These are phyloP conservation scores for Pleurostoma richardsiae DNA, from an alignment of 2,329 filamentous ascomycete species.

Conservation along the genomic window DNA sequence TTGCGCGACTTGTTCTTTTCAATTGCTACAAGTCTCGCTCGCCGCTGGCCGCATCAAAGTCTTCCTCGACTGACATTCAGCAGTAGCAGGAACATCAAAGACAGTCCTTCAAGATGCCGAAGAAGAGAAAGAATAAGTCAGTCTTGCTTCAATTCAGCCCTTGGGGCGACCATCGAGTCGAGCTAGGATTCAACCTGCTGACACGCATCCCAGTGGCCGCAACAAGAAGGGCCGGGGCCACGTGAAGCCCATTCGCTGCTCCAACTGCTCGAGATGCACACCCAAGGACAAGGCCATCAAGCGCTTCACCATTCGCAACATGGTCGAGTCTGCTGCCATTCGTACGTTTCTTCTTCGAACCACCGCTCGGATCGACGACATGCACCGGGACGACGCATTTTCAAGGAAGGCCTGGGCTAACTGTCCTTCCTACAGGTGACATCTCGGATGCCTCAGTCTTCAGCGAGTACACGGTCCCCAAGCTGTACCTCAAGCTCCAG, in stretches of 20 bases:
- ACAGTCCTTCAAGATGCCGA: slow-evolving; percentile 13
- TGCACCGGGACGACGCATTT: no score
- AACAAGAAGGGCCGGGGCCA: slow-evolving; percentile 99
- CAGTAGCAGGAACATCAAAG: background rate
- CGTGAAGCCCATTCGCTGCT: slow-evolving; percentile 94
- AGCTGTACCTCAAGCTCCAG: slow-evolving; percentile 99
- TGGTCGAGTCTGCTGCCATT: slow-evolving; percentile 99
- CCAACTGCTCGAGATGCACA: slow-evolving; percentile 74
- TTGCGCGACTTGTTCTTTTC: no score
- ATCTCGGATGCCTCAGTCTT: slow-evolving; percentile 99
- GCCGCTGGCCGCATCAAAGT: no score
- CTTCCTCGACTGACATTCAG: no score
- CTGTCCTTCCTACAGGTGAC: slow-evolving; percentile 65
- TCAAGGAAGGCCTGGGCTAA: background rate
- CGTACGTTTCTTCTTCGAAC: slow-evolving; percentile 60
- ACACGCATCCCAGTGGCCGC: slow-evolving; percentile 63
- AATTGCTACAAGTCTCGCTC: no score
- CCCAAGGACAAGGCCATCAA: slow-evolving; percentile 99
- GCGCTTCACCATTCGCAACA: slow-evolving; percentile 99
- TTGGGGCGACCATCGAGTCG: background rate
- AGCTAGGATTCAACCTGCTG: no score
- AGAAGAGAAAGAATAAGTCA: slow-evolving; percentile 46
- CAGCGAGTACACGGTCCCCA: slow-evolving; percentile 97
- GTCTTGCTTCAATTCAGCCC: slow-evolving; percentile 14
- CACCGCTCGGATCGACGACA: no score